Conservation (phyloP, 768 basidiomycete species). For the Suillus weaverae region DNA sequence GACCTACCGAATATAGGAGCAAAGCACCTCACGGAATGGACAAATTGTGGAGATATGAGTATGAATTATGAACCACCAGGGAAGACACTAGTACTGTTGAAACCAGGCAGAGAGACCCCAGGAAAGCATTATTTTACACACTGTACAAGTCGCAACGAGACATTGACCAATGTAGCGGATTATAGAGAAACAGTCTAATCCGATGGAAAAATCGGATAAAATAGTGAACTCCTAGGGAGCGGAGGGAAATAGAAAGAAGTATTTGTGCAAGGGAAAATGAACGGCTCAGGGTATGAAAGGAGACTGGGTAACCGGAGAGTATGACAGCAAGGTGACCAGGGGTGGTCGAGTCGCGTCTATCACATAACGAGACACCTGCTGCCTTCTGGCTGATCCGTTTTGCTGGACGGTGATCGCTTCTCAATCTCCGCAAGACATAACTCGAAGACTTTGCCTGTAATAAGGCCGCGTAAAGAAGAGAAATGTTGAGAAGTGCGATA, state of each 20-base stretch:
- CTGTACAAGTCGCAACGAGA: conserved; percentile 27
- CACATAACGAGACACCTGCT: conserved; percentile 59
- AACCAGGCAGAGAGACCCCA: conserved; percentile 28
- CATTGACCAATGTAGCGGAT: conserved; percentile 24
- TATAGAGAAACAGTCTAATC: conserved; percentile 33
- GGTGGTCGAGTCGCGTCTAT: conserved; percentile 14
- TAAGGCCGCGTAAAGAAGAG: conserved; percentile 5
- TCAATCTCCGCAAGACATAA: conserved; percentile 83
- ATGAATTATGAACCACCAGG: conserved; percentile 39
- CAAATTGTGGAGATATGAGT: conserved; percentile 8
- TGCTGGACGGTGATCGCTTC: conserved; percentile 60
- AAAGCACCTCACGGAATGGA: neutral
- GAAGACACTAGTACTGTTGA: conserved; percentile 33
- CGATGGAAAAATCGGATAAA: conserved; percentile 15
- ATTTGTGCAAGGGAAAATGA: conserved; percentile 25
- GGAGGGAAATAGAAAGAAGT: conserved; percentile 30
- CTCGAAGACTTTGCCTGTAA: conserved; percentile 77
- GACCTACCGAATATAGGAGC: neutral
- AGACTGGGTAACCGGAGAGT: conserved; percentile 32
- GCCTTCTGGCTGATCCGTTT: conserved; percentile 41
- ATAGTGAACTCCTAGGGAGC: conserved; percentile 17
- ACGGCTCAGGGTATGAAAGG: conserved; percentile 31
- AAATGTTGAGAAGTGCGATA: conserved; percentile 5
- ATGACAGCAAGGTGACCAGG: conserved; percentile 20
- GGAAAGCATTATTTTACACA: conserved; percentile 35